These are phyloP conservation scores for Nothophaeocryptopus gaeumannii DNA, from an alignment of 2,329 filamentous ascomycete genomes.

Conservation along the genomic window DNA sequence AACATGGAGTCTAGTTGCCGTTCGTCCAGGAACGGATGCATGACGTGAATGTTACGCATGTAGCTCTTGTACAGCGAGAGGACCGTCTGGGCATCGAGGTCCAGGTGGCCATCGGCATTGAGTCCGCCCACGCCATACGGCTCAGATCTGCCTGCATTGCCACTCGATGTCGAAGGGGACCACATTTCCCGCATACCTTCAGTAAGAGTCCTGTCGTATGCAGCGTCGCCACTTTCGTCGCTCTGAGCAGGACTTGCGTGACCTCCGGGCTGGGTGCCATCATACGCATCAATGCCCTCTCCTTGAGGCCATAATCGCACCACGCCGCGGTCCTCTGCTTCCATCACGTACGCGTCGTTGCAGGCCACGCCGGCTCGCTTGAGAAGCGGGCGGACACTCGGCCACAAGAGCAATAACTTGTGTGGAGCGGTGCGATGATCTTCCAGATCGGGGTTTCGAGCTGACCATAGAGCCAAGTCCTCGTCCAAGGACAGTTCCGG, in stretches of 20 bases:
- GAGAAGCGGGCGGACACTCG: slow-evolving; percentile 37
- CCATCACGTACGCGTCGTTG: slow-evolving; percentile 37
- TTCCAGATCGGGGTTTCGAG: slow-evolving; percentile 65
- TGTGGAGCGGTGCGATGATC: slow-evolving; percentile 89
- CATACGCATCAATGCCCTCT: slow-evolving; percentile 39
- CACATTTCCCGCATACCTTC: slow-evolving; percentile 52
- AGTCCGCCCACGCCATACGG: slow-evolving; percentile 48
- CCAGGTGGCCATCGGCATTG: slow-evolving; percentile 52
- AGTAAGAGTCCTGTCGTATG: slow-evolving; percentile 39
- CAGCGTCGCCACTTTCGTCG: slow-evolving; percentile 33
- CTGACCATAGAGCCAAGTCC: slow-evolving; percentile 22
- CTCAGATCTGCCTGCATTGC: slow-evolving; percentile 32
- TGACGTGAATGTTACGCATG: slow-evolving; percentile 57
- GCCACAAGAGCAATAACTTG: slow-evolving; percentile 70
- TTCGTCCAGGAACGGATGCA: slow-evolving; percentile 63
- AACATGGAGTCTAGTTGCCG: slow-evolving; percentile 53
- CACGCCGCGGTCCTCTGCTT: slow-evolving; percentile 37
- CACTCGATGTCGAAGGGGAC: slow-evolving; percentile 34
- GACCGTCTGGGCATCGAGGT: slow-evolving; percentile 53
- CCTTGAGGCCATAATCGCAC: slow-evolving; percentile 37
- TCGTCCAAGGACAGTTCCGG: slow-evolving; percentile 18
- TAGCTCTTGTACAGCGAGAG: slow-evolving; percentile 54
- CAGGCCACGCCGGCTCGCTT: slow-evolving; percentile 25
- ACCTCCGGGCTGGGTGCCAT: slow-evolving; percentile 34
- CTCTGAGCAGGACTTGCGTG: slow-evolving; percentile 41